Conservation (phyloP, 768 basidiomycete species). For the Mycena kentingensis region DNA sequence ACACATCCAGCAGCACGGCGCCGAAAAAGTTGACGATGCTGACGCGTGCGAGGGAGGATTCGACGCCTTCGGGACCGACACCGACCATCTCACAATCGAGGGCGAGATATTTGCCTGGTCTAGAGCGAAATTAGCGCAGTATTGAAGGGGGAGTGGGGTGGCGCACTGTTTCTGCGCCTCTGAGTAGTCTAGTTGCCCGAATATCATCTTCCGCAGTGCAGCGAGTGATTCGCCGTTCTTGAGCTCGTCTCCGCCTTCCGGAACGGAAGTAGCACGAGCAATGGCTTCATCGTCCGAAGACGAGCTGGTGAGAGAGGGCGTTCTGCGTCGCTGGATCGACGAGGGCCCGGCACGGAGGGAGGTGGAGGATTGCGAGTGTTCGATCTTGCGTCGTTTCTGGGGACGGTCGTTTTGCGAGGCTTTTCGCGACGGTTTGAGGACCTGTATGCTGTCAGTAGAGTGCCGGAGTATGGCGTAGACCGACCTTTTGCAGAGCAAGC, state of each 20-base stretch:
- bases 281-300: not conserved
- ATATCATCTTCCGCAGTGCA: slow-evolving; percentile 53
- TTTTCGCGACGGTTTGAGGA: slow-evolving; percentile 6
- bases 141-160: slow-evolving; percentile 3
- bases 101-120: slow-evolving; percentile 75
- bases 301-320: not conserved
- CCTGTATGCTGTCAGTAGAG: not conserved
- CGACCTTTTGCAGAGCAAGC: slow-evolving; percentile 57
- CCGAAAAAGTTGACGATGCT: slow-evolving; percentile 91
- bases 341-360: slow-evolving; percentile 22
- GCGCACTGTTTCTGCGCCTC: slow-evolving; percentile 49
- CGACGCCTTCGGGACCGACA: slow-evolving; percentile 77
- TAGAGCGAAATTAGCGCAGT: slow-evolving; percentile 26
- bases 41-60: slow-evolving; percentile 86
- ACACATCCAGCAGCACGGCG: slow-evolving; percentile 75
- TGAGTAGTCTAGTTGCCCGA: slow-evolving; percentile 45
- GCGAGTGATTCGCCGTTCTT: slow-evolving; percentile 53
- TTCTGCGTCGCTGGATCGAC: slow-evolving; percentile 12
- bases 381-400: slow-evolving; percentile 34
- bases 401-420: slow-evolving; percentile 14
- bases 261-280: not conserved
- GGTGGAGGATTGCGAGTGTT: slow-evolving; percentile 20
- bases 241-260: slow-evolving; percentile 24
- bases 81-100: slow-evolving; percentile 99
- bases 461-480: slow-evolving; percentile 7